A percentile compares a stretch with the other conserved stretches of the same genome.
Conservation (phyloP, 148 eudicot species). For the Diospyros kaki region DNA sequence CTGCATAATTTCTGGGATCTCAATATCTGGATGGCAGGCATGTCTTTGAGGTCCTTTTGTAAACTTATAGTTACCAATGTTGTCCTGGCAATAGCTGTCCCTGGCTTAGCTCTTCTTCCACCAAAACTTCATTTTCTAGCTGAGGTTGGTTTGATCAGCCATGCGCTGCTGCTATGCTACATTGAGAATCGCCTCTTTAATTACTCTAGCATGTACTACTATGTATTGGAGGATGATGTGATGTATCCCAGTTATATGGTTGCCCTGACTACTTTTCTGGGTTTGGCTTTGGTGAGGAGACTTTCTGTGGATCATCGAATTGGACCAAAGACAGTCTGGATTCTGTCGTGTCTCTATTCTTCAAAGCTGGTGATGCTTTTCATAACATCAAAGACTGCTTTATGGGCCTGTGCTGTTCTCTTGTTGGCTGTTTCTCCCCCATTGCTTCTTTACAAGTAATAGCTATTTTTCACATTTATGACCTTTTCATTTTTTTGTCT, state of each 20-base stretch:
- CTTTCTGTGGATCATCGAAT: constrained; percentile 68
- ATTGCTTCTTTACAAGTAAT: constrained; percentile 87
- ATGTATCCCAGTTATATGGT: constrained; percentile 98
- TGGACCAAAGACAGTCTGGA: constrained; percentile 82
- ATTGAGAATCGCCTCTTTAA: constrained; percentile 86
- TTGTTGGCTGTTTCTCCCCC: constrained; percentile 91
- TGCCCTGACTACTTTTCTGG: constrained; percentile 71
- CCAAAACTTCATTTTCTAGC: constrained; percentile 67
- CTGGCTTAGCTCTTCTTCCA: constrained; percentile 90
- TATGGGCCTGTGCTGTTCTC: constrained; percentile 90
- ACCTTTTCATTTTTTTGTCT: not conserved
- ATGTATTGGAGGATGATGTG: constrained; percentile 88
- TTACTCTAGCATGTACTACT: constrained; percentile 80
- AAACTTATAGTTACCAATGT: constrained; percentile 78
- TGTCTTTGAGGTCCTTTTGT: constrained; percentile 90
- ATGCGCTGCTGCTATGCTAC: constrained; percentile 83
- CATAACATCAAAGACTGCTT: constrained; percentile 71
- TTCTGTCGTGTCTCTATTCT: constrained; percentile 75
- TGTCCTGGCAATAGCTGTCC: constrained; percentile 77
- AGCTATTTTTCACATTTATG: constrained; percentile 13
- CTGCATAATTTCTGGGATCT: constrained; percentile 97
- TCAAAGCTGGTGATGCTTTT: constrained; percentile 88
- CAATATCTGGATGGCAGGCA: constrained; percentile 96
- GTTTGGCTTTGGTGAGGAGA: constrained; percentile 80
- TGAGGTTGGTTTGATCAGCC: constrained; percentile 76